Base-by-base conservation (phyloP, 2,329 filamentous ascomycete species). In the Aotearoamyces nothofagi region DNA sequence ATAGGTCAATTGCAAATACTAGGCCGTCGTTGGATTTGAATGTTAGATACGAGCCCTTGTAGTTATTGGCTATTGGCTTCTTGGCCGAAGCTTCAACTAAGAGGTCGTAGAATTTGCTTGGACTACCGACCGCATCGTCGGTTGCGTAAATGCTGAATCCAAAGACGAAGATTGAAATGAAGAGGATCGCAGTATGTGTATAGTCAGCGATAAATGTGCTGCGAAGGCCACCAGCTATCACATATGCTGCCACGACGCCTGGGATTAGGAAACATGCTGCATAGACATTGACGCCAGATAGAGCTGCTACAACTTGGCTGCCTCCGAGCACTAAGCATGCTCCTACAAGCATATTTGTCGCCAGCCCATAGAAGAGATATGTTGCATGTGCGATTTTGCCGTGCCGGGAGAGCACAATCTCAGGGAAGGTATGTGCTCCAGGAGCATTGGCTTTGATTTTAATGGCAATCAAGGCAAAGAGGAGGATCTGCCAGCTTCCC, bases 141-240 rank as follows among this genome's bases (percentile, higher is more conserved):
- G 49, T 48, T 3, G 45, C 39, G 33, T 51, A 51, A 9, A 55
- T 44, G n/a, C 39, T 39, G 29, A 58, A 55, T 4, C 46, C 46
- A 33, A 58, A 57, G 8, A 50, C 43, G 33, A 57, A 43, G 15
- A 57, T 54, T 9, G 47, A 42, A 8, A 53, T 30, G 31, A 57
- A 54, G 4, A 58, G 31, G 23, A 58, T 54, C 5, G 51, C 46
- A 0, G 54, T 57, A 33, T 59, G 56, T 1, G 47, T 44, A 31
- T 57, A 59, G 33, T 58, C 56, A 9, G 51, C 51, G 24, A 56
- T 52, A 23, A 58, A 57, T 0, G 55, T 58, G 12, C 47, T 48
- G 3, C 54, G 42, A 26, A 58, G 34, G 3, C 54, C 55, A 12
- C 55, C 55, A 2, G 45, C 45, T 29, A 57, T 50, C 4, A 57